Percentiles rank a stretch among this genome's conserved stretches.
These are phyloP conservation scores for Aplosporella prunicola DNA, from an alignment of 2,329 filamentous ascomycete genomes.

Conservation along the genomic window DNA sequence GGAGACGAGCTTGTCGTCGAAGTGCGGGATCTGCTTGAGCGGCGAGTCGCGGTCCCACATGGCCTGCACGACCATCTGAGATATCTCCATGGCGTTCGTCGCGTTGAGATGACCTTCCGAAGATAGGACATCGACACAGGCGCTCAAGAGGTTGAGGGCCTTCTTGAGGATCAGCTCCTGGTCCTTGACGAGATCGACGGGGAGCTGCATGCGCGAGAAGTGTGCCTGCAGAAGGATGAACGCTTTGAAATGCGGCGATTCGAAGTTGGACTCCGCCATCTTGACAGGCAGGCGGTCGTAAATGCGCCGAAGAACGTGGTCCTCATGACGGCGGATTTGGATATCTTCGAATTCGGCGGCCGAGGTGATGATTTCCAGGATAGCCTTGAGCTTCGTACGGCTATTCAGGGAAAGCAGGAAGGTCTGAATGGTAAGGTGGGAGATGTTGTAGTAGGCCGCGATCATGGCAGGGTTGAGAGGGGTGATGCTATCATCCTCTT, in stretches of 20 bases:
- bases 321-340: conserved; percentile 88
- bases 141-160: conserved; percentile 77
- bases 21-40: conserved; percentile 95
- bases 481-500: conserved; percentile 73
- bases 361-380: conserved; percentile 92
- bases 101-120: conserved; percentile 95
- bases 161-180: conserved; percentile 82
- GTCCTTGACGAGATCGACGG: conserved; percentile 90
- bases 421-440: conserved; percentile 98
- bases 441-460: conserved; percentile 97
- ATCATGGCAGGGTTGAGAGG: conserved; percentile 97
- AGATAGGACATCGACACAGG: conserved; percentile 87
- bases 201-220: conserved; percentile 93
- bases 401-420: conserved; percentile 83
- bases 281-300: conserved; percentile 94
- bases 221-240: conserved; percentile 96
- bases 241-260: conserved; percentile 96
- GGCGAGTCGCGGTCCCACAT: conserved; percentile 99
- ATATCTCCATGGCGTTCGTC: conserved; percentile 98
- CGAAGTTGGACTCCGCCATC: conserved; percentile 75
- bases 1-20: conserved; percentile 72
- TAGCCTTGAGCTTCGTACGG: conserved; percentile 90
- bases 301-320: conserved; percentile 75
- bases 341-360: conserved; percentile 95
- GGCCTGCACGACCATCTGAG: conserved; percentile 95